Base-by-base conservation (phyloP, 2,329 filamentous ascomycete genomes). In the Diaporthe vexans region DNA sequence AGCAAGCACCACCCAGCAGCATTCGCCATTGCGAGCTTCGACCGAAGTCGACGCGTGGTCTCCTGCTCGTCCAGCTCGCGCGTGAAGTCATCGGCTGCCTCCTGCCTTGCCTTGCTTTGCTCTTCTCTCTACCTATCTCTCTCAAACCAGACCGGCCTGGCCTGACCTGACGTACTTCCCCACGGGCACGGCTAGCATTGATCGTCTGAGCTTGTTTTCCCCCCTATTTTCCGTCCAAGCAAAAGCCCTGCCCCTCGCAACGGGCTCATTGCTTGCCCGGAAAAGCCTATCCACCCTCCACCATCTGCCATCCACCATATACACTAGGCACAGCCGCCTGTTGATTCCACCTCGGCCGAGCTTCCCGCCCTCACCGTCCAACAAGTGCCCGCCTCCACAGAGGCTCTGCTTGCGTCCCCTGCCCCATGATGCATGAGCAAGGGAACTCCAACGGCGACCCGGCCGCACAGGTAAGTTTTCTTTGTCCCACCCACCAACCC, bases 391-490 rank as follows among this genome's bases (percentile, higher is more conserved):
- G 40, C 63, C 65, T 59, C 48, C 65, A 51, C 51, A 58, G 63
- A 57, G 63, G 51, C 71, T 56, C 33, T 59, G 51, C 35, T 69
- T 43, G 74, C 71, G 57, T 26, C 71, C 46, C 61, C 63, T 57
- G 63, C 68, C 56, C 67, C 59, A 72, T 75, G 63, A 78, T 79
- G 78, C 71, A 77, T 37, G 77, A 77, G 43, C 76, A 77, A 65
- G 75, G 75, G 58, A 75, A 70, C 57, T 58, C 67, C 35, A 72
- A 56, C 68, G 72, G 74, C 72, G 72, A 76, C n/a, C 74, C 71
- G 68, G 43, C 67, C 61, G 69, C 74, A 72, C 37, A 37, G 40
- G 74, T 76, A 48, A 76, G 74, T 40, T 51, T 52, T 51, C 72
- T 65, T 58, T 59, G 43, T 68, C 56, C 54, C 63, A 26, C 52